Evolutionary conservation across 805 yeast genomes (phyloP), one percentile per base, ranked within the genome.

Genomic region (Yamadazyma olivae): DNA sequence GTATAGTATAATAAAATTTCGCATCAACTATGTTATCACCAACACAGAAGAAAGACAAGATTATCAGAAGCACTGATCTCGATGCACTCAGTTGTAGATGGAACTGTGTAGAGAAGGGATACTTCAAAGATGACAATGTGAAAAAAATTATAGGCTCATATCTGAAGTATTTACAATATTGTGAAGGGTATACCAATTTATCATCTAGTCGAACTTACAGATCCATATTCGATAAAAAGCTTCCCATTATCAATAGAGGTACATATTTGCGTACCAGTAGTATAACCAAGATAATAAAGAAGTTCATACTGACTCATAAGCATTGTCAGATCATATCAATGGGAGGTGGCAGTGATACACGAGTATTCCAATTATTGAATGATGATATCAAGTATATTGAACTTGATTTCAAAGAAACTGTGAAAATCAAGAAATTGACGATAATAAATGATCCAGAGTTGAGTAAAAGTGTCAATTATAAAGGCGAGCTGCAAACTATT

Each of bases 261-360:
- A 81, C 89, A 0, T 83, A 77, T 53, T 58, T 81, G 15, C 59
- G 91, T 24, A 79, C 85, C 0, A 53, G 48, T 13, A 56, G 77
- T 13, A 74, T 83, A 18, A 78, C 81, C 49, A 15, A 49, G 6
- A 57, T 75, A 1, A 56, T 79, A 3, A 53, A 65, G 2, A 48
- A 53, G 15, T 80, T 78, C 43, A 31, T 78, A 2, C 43, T 44
- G 3, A 53, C 61, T 38, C 41, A 37, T 30, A 39, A 17, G 3
- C 29, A 36, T 15, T 57, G 75, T 30, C 82, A 83, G 50, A 70
- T 84, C 12, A 59, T 85, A 1, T 81, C 88, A 1, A 52, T 84
- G n/a, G 95, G 95, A 0, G 81, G 90, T 2, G 95, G 95, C 4
- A 81, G 86, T 12, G 95, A 85, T 49, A 82, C 93, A 0, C 54